Evolutionary conservation across 345 rosid genomes (phyloP).

Genomic region (Hevea brasiliensis): DNA sequence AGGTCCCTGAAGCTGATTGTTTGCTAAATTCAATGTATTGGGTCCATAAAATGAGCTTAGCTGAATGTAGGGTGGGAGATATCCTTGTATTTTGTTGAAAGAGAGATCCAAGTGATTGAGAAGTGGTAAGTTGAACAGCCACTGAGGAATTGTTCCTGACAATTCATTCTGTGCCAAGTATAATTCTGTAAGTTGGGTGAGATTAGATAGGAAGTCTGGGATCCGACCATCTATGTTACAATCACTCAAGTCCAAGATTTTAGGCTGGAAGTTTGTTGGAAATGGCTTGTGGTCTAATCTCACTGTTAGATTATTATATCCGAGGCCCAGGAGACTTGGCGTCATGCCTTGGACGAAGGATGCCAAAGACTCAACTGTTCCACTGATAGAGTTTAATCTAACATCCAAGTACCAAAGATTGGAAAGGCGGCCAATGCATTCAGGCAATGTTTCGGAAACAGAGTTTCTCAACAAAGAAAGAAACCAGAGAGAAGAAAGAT

Average conservation of each 20-base stretch:
- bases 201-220: constrained; percentile 1
- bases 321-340: neutral
- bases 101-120: constrained; percentile 6
- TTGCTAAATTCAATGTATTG: neutral
- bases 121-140: constrained; percentile 18
- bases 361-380: constrained; percentile 7
- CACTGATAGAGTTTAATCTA: neutral
- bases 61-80: neutral
- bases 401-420: neutral
- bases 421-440: constrained; percentile 22
- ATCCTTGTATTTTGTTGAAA: constrained; percentile 9
- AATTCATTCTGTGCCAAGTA: constrained; percentile 5
- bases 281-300: constrained; percentile 1
- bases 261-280: constrained; percentile 14
- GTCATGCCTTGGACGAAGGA: neutral
- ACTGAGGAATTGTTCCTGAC: constrained; percentile 10
- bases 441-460: constrained; percentile 21
- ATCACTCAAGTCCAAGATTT: constrained; percentile 4
- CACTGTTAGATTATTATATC: neutral
- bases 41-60: constrained; percentile 1
- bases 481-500: neutral
- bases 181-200: neutral
- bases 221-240: constrained; percentile 15
- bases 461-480: constrained; percentile 2
- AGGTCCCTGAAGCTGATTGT: constrained; percentile 8